Evolutionary conservation across 192 early-diverging fungal species (phyloP).

Genomic region (Podila verticillata): DNA sequence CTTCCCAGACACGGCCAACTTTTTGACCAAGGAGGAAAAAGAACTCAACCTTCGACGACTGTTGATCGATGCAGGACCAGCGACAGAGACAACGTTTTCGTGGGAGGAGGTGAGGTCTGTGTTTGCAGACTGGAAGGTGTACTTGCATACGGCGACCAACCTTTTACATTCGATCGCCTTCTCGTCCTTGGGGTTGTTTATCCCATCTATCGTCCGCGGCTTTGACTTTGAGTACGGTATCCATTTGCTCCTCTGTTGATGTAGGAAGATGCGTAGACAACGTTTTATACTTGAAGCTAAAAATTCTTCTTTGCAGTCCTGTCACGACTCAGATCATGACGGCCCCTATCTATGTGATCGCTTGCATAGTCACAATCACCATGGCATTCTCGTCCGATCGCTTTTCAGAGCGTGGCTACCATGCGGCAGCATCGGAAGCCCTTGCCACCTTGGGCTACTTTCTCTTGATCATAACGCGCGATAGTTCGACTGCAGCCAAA

Average conservation of each 20-base stretch:
- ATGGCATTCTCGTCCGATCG: slow-evolving; percentile 7
- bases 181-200: slow-evolving; percentile 67
- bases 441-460: not conserved
- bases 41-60: slow-evolving; percentile 41
- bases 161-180: slow-evolving; percentile 66
- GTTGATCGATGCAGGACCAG: slow-evolving; percentile 47
- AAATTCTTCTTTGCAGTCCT: not conserved
- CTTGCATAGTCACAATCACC: not conserved
- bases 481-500: slow-evolving; percentile 25
- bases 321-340: slow-evolving; percentile 18
- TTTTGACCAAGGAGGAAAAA: slow-evolving; percentile 47
- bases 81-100: slow-evolving; percentile 45
- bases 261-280: too few species aligned
- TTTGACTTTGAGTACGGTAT: not conserved
- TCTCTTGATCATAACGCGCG: slow-evolving; percentile 1
- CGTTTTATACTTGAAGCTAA: too few species aligned
- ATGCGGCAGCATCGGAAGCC: not conserved
- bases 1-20: slow-evolving; percentile 54
- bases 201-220: slow-evolving; percentile 70
- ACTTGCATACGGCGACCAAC: slow-evolving; percentile 57
- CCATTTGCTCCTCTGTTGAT: too few species aligned
- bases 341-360: slow-evolving; percentile 1
- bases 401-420: slow-evolving; percentile 4
- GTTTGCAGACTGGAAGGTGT: slow-evolving; percentile 52
- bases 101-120: slow-evolving; percentile 48